Conservation (phyloP, 805 yeast genomes). For the Candida chauliodis region DNA sequence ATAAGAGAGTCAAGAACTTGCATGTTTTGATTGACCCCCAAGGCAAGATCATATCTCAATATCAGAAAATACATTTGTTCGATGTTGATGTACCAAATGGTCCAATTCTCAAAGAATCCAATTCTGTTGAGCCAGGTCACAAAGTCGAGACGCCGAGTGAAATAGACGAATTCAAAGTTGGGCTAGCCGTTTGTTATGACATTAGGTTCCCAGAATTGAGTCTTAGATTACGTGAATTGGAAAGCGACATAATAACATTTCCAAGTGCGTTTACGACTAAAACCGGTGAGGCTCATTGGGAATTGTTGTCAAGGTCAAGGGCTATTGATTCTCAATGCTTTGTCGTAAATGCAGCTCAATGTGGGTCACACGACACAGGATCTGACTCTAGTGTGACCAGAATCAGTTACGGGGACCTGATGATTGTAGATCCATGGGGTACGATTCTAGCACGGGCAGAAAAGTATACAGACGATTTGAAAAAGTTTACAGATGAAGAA, state of each 20-base stretch:
- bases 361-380: constrained; percentile 65
- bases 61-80: constrained; percentile 85
- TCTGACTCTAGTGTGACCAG: constrained; percentile 39
- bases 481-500: constrained; percentile 21
- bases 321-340: constrained; percentile 88
- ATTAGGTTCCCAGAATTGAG: constrained; percentile 84
- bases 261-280: constrained; percentile 93
- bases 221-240: constrained; percentile 54
- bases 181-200: constrained; percentile 80
- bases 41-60: constrained; percentile 66
- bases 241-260: constrained; percentile 74
- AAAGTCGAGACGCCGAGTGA: constrained; percentile 49
- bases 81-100: constrained; percentile 84
- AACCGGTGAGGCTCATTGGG: constrained; percentile 94
- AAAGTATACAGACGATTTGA: constrained; percentile 25
- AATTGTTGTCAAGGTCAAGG: constrained; percentile 69
- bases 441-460: constrained; percentile 53
- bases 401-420: constrained; percentile 80
- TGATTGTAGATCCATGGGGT: constrained; percentile 94
- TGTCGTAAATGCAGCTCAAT: constrained; percentile 87
- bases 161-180: constrained; percentile 42
- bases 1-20: constrained; percentile 54
- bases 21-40: constrained; percentile 62
- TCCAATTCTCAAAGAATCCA: constrained; percentile 73
- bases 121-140: constrained; percentile 77